Evolutionary conservation across 306 rosid genomes (phyloP).

Genomic region (Alnus glutinosa): DNA sequence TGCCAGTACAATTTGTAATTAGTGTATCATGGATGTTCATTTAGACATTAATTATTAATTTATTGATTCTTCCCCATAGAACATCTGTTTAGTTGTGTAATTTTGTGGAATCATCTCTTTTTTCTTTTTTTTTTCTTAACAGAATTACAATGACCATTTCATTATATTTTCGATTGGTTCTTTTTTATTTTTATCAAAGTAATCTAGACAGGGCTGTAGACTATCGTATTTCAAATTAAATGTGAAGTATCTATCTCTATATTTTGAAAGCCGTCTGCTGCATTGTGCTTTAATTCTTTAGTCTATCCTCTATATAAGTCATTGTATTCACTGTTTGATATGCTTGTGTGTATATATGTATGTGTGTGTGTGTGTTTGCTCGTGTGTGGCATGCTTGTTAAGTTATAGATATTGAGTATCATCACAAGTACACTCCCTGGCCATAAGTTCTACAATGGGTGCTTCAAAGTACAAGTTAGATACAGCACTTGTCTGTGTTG

Average conservation of each 20-base stretch:
- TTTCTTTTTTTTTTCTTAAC: constrained; percentile 29
- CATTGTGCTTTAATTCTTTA: not conserved
- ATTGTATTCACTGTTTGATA: not conserved
- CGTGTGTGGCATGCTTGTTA: not conserved
- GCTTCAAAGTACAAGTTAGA: not conserved
- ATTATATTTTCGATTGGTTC: not conserved
- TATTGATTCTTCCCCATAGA: constrained; percentile 78
- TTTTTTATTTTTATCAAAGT: not conserved
- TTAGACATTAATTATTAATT: constrained; percentile 74
- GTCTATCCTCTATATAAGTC: not conserved
- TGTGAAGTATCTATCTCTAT: not conserved
- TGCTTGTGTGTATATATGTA: not conserved
- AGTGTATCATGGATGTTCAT: constrained; percentile 72
- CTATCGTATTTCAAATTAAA: not conserved
- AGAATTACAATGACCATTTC: not conserved
- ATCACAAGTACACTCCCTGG: not conserved
- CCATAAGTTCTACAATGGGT: not conserved
- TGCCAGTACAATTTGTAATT: constrained; percentile 80
- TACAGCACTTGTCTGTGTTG: not conserved
- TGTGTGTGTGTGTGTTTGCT: not conserved
- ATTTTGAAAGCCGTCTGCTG: not conserved
- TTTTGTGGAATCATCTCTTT: constrained; percentile 43
- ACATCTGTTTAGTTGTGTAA: constrained; percentile 50
- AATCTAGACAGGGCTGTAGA: not conserved
- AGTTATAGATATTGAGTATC: not conserved